Percentiles rank a stretch among this genome's conserved stretches.
Conservation (phyloP, 2,329 filamentous ascomycete genomes). For the Xylaria sp. region DNA sequence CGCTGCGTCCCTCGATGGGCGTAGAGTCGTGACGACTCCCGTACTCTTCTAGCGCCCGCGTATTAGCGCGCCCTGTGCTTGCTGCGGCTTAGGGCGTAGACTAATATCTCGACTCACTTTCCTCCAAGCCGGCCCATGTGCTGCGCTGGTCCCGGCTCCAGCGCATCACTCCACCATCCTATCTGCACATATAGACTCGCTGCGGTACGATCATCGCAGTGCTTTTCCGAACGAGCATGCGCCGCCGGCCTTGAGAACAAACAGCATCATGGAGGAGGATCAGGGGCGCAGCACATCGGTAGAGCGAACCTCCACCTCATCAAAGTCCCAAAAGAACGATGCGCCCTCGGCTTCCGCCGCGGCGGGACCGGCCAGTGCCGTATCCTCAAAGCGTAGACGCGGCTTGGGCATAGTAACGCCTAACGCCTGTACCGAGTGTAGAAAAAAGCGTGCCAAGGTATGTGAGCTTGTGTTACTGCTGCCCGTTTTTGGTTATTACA, state of each 20-base stretch:
- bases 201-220: constrained; percentile 30
- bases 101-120: background rate
- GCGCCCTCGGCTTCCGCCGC: constrained; percentile 40
- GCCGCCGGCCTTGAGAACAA: constrained; percentile 32
- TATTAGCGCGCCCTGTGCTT: constrained; percentile 8
- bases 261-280: constrained; percentile 48
- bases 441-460: constrained; percentile 72
- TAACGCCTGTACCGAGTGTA: constrained; percentile 70
- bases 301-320: constrained; percentile 43
- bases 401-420: constrained; percentile 68
- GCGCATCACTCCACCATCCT: background rate
- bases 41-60: background rate
- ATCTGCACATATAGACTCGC: background rate
- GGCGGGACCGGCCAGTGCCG: constrained; percentile 41
- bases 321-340: constrained; percentile 45
- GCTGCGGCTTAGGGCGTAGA: background rate
- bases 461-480: constrained; percentile 29
- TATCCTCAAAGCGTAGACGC: constrained; percentile 63
- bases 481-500: constrained; percentile 3
- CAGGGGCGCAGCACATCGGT: constrained; percentile 43
- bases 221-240: constrained; percentile 40
- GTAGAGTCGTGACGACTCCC: background rate
- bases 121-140: background rate
- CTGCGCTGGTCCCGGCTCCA: background rate
- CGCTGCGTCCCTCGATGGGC: constrained; percentile 7